These are phyloP conservation scores for Ophiostoma himal-ulmi DNA, from an alignment of 2,329 filamentous ascomycete species.

Conservation along the genomic window DNA sequence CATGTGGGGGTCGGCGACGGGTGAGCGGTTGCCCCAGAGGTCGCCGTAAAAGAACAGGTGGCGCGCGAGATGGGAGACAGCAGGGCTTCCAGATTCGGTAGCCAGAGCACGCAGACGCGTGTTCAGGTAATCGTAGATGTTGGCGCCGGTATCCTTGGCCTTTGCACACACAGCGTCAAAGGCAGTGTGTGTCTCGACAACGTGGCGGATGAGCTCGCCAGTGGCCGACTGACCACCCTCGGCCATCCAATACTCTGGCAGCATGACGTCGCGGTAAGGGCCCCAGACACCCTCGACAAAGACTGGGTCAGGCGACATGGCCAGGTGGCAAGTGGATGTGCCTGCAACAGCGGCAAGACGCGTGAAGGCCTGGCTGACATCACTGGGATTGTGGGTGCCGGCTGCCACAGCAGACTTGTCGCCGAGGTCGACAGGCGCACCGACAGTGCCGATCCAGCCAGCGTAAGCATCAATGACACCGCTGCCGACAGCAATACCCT, in stretches of 20 bases:
- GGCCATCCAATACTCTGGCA: constrained; percentile 92
- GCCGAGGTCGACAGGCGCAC: constrained; percentile 78
- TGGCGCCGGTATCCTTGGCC: constrained; percentile 74
- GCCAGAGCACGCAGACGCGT: constrained; percentile 73
- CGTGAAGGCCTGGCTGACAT: constrained; percentile 86
- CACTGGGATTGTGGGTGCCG: constrained; percentile 79
- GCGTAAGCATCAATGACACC: constrained; percentile 98
- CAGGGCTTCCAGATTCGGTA: constrained; percentile 62
- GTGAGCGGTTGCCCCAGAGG: constrained; percentile 92
- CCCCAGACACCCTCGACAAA: constrained; percentile 97
- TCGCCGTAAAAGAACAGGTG: constrained; percentile 99
- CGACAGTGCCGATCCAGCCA: constrained; percentile 98
- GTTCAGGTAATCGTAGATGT: constrained; percentile 95
- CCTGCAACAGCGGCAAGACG: constrained; percentile 90
- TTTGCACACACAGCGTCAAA: constrained; percentile 67
- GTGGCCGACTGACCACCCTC: constrained; percentile 96
- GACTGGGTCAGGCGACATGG: constrained; percentile 87
- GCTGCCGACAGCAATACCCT: constrained; percentile 87
- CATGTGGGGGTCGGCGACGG: constrained; percentile 90
- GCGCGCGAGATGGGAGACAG: constrained; percentile 76
- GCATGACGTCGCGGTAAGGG: constrained; percentile 87
- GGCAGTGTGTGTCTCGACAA: constrained; percentile 90
- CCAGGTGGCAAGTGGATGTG: constrained; percentile 94
- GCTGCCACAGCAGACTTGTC: constrained; percentile 55
- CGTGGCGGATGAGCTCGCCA: constrained; percentile 86